Base-by-base conservation (phyloP, 495 filamentous ascomycete species). In the Penicillium taxi region DNA sequence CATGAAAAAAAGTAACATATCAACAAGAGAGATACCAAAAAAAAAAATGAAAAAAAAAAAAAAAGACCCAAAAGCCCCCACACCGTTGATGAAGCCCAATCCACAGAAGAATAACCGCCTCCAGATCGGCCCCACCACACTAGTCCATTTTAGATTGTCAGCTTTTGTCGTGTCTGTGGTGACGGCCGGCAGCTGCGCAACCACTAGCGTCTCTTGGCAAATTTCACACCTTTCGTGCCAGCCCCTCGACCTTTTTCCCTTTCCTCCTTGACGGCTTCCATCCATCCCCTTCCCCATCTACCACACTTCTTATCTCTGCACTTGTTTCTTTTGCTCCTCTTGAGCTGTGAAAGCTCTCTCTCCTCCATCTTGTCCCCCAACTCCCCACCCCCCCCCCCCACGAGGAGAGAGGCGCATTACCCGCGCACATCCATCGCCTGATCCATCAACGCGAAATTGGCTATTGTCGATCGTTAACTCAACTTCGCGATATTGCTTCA, bases 191-290 rank as follows among this genome's bases (percentile, higher is more conserved):
- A 64, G 59, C 59, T 68, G 49, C 66, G 45, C 61, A 66, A 65
- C 66, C 66, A 67, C 66, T 69, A 69, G 66, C 57, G 61, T 42
- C 32, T 24, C 61, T 69, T 67, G 65, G 61, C 63, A 52, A 50
- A 51, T 52, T 58, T 66, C 58, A 53, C 42, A 40, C 63, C 57
- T 55, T 64, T 65, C 53, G 52, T 60, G 52, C 55, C 61, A 61
- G 62, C 64, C 66, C 66, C 66, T 68, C 66, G 64, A 68, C 56
- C 57, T 52, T 59, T 50, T 50, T 52, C 48, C 48, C 48, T 52
- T 48, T 53, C 52, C 28, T 44, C 41, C 42, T 41, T 37, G 50
- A 47, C 37, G 45, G 46, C 40, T 50, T 30, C 42, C 19, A 45
- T 14, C 20, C 27, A 31, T 32, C 30, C 36, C 26, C 28, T 11